Evolutionary conservation across 2,329 filamentous ascomycete species (phyloP).

Genomic region (Chaetomium olivaceum): DNA sequence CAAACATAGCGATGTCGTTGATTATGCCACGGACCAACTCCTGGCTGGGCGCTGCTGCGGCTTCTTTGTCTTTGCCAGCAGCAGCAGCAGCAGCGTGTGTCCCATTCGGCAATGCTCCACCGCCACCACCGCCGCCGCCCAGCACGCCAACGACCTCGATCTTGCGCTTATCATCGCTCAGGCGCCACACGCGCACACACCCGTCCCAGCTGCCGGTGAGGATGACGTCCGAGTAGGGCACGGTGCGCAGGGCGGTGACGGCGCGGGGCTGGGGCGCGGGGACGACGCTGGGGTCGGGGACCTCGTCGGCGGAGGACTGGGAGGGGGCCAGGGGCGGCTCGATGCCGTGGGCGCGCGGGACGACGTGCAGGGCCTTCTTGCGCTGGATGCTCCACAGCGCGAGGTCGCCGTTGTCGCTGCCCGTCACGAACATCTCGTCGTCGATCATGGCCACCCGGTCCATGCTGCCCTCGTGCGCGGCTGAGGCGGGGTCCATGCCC

Average conservation of each 20-base stretch:
- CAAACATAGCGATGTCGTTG: conserved; percentile 86
- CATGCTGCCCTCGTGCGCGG: conserved; percentile 78
- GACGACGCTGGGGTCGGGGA: conserved; percentile 61
- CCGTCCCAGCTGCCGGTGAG: conserved; percentile 96
- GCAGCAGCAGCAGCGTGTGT: neutral
- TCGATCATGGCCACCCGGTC: conserved; percentile 90
- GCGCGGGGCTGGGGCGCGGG: conserved; percentile 72
- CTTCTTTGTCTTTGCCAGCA: conserved; percentile 4
- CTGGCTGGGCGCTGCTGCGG: conserved; percentile 17
- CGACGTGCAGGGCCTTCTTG: conserved; percentile 87
- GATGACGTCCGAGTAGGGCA: conserved; percentile 89
- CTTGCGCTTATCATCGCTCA: conserved; percentile 78
- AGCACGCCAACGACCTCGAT: conserved; percentile 69
- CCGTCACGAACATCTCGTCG: conserved; percentile 86
- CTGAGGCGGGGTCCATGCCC: conserved; percentile 51
- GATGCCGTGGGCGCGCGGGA: conserved; percentile 80
- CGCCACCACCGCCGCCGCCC: conserved; percentile 23
- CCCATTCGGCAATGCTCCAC: conserved; percentile 27
- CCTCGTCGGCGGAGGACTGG: conserved; percentile 70
- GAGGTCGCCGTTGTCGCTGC: conserved; percentile 85
- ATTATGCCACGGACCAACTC: conserved; percentile 68
- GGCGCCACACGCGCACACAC: conserved; percentile 77
- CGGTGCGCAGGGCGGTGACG: conserved; percentile 83
- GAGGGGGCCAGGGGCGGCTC: conserved; percentile 69
- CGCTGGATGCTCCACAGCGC: conserved; percentile 87